Conservation (phyloP, 768 basidiomycete species). For the Cystobasidiopsis lactophilus region DNA sequence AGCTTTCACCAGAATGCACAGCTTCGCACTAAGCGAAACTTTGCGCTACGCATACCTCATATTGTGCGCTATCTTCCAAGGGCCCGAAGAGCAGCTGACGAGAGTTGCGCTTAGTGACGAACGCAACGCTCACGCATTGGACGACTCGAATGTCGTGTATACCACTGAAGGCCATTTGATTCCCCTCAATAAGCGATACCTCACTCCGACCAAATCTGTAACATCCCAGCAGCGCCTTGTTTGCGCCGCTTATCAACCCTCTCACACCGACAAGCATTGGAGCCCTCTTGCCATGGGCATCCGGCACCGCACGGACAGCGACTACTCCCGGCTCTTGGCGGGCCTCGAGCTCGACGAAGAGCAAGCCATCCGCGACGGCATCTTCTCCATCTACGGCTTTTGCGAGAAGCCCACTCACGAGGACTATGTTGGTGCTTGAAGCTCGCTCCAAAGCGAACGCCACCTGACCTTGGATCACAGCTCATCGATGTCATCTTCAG, state of each 20-base stretch:
- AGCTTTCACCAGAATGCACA: slow-evolving; percentile 82
- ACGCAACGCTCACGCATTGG: slow-evolving; percentile 45
- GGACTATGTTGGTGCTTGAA: slow-evolving; percentile 13
- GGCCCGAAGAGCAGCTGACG: background rate
- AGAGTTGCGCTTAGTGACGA: slow-evolving; percentile 29
- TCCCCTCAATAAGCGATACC: slow-evolving; percentile 35
- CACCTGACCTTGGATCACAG: background rate
- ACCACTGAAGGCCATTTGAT: slow-evolving; percentile 90
- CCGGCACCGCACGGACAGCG: slow-evolving; percentile 40
- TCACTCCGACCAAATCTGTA: slow-evolving; percentile 27
- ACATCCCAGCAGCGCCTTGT: slow-evolving; percentile 21
- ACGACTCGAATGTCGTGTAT: slow-evolving; percentile 71
- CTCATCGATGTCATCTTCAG: slow-evolving; percentile 14
- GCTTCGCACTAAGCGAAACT: slow-evolving; percentile 33
- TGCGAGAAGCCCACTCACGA: slow-evolving; percentile 38
- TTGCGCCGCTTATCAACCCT: slow-evolving; percentile 43
- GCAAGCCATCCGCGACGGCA: slow-evolving; percentile 21
- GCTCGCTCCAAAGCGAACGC: slow-evolving; percentile 27
- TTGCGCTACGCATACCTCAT: slow-evolving; percentile 54
- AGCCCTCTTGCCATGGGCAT: slow-evolving; percentile 11
- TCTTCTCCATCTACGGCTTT: slow-evolving; percentile 51
- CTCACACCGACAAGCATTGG: slow-evolving; percentile 20
- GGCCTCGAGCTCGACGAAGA: slow-evolving; percentile 34
- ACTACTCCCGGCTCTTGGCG: slow-evolving; percentile 56
- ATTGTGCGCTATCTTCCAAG: background rate